A percentile compares a stretch with the other conserved stretches of the same genome.
These are phyloP conservation scores for Saturnispora sanitii DNA, from an alignment of 805 yeast genomes.

Conservation along the genomic window DNA sequence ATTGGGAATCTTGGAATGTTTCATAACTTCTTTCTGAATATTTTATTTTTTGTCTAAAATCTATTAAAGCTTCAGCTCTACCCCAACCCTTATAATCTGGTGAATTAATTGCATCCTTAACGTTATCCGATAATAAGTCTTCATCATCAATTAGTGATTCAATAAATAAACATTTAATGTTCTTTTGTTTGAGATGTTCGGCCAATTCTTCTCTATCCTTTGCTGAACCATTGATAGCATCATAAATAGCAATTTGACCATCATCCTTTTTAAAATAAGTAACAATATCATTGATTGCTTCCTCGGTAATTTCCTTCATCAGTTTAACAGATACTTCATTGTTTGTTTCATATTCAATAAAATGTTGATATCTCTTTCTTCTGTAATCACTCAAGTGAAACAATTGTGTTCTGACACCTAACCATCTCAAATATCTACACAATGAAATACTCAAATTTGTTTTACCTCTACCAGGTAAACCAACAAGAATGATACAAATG, in stretches of 20 bases:
- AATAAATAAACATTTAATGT: conserved; percentile 74
- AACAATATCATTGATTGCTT: conserved; percentile 60
- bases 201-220: conserved; percentile 54
- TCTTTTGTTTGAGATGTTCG: conserved; percentile 41
- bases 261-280: conserved; percentile 61
- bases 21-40: conserved; percentile 62
- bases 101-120: conserved; percentile 74
- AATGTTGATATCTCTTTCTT: conserved; percentile 33
- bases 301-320: conserved; percentile 49
- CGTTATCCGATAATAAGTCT: conserved; percentile 58
- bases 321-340: conserved; percentile 45
- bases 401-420: conserved; percentile 86
- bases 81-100: conserved; percentile 82
- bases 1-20: conserved; percentile 48
- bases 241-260: conserved; percentile 95
- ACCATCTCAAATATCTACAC: conserved; percentile 89
- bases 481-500: conserved; percentile 78
- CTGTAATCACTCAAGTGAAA: conserved; percentile 92
- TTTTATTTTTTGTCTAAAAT: conserved; percentile 65
- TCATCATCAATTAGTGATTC: conserved; percentile 79
- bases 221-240: conserved; percentile 82
- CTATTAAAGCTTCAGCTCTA: conserved; percentile 60
- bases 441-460: conserved; percentile 87
- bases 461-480: conserved; percentile 93
- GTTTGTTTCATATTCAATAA: conserved; percentile 42